Evolutionary conservation across 2,329 filamentous ascomycete genomes (phyloP).

Genomic region (Aspergillus sp.): DNA sequence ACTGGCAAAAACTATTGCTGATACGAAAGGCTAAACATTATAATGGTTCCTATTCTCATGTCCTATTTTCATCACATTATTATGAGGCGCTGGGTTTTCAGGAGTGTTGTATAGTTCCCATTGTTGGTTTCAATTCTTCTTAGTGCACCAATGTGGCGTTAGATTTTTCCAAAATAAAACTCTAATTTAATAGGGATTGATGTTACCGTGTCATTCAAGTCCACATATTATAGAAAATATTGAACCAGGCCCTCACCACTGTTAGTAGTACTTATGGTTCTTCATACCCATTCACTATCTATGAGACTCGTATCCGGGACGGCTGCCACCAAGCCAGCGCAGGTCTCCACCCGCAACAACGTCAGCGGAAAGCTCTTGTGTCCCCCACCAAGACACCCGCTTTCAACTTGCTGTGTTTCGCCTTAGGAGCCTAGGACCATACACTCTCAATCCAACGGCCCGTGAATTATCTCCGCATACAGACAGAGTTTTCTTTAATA

Average conservation of each 20-base stretch:
- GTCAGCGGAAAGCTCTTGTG: constrained; percentile 10
- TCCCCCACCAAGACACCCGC: neutral
- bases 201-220: neutral
- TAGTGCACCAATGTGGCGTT: neutral
- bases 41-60: neutral
- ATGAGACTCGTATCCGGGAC: neutral
- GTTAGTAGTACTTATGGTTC: neutral
- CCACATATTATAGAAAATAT: neutral
- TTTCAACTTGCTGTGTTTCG: neutral
- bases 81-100: neutral
- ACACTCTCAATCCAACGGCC: neutral
- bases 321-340: neutral
- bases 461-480: neutral
- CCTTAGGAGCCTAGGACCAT: neutral
- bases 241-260: neutral
- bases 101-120: neutral
- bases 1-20: neutral
- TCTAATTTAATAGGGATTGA: too few relatives aligned
- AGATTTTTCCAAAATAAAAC: too few relatives aligned
- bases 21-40: neutral
- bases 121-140: neutral
- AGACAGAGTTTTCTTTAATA: neutral
- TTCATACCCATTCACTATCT: neutral
- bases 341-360: constrained; percentile 7
- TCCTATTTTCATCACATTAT: neutral